Base-by-base conservation (phyloP, 495 filamentous ascomycete genomes). In the Podospora didyma region DNA sequence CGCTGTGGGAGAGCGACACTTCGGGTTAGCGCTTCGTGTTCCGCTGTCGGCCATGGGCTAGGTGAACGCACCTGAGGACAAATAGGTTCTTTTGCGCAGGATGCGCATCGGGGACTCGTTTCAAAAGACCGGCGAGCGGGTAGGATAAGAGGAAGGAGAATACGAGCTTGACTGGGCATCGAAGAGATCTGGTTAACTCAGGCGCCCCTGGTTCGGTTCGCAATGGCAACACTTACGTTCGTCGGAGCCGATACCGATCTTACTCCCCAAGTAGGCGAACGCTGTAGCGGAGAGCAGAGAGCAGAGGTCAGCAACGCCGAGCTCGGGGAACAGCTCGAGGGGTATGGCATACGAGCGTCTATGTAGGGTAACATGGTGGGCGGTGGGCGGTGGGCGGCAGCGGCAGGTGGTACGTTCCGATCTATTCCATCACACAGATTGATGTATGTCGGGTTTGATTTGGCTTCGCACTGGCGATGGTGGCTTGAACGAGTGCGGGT, bases 61-160 rank as follows among this genome's bases (percentile, higher is more conserved):
- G 16, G n/a, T 1, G 2, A 66, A 63, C 77, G 54, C 75, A 86
- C 88, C 76, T 76, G 37, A 97, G 86, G 46, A 87, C 89, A 71
- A 97, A 97, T 21, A 86, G 71, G 73, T 96, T 97, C 74, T 97
- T 98, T 61, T 87, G 85, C 66, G 84, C 87, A 7, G 93, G 93
- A 48, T 88, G 81, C 44, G 77, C 66, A 72, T 98, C 94, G 28
- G 94, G 95, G 35, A 98, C 83, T 42, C 95, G 83, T 71, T 98
- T 98, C 14, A 98, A 80, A 51, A 96, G 64, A 39, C 79, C 94
- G 45, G 93, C 90, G 51, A 98, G 81, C 11, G 94, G 94, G 69
- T 96, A 98, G 28, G 95, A 97, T 24, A 97, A 71, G 42, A 97
- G 79, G 71, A 98, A 93, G 16, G 90, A 90, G 70, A 85, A 85